Evolutionary conservation across 2,329 filamentous ascomycete species (phyloP).

Genomic region (Aspergillus texensis): DNA sequence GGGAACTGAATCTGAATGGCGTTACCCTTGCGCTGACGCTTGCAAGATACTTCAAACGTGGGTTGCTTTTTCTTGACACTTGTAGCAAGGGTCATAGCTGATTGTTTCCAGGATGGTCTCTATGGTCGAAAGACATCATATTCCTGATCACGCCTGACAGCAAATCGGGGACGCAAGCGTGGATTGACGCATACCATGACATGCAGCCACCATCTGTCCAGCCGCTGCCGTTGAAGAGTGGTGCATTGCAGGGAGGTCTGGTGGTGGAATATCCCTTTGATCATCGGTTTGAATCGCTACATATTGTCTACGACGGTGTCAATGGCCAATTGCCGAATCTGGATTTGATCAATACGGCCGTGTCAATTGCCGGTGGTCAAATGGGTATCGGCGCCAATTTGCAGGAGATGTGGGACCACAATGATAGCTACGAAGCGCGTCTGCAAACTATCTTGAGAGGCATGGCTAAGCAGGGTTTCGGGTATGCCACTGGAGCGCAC

Average conservation of each 20-base stretch:
- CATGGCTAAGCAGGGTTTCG: slow-evolving; percentile 89
- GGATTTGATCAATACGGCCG: slow-evolving; percentile 92
- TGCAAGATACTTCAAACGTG: slow-evolving; percentile 89
- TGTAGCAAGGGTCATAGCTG: slow-evolving; percentile 12
- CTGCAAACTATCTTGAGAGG: slow-evolving; percentile 87
- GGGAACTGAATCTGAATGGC: slow-evolving; percentile 79
- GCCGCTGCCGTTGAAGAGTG: slow-evolving; percentile 83
- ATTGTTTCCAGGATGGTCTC: slow-evolving; percentile 71
- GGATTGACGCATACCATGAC: slow-evolving; percentile 97
- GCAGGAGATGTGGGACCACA: slow-evolving; percentile 81
- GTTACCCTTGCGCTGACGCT: slow-evolving; percentile 84
- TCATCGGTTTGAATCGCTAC: slow-evolving; percentile 80
- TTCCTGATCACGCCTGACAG: slow-evolving; percentile 88
- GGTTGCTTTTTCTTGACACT: slow-evolving; percentile 20
- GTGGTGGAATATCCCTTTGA: slow-evolving; percentile 92
- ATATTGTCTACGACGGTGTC: slow-evolving; percentile 91
- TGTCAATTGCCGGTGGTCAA: slow-evolving; percentile 83
- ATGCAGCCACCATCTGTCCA: slow-evolving; percentile 73
- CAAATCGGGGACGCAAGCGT: slow-evolving; percentile 86
- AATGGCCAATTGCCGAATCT: slow-evolving; percentile 96
- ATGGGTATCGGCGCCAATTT: slow-evolving; percentile 85
- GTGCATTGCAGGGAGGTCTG: slow-evolving; percentile 86
- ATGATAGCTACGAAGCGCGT: slow-evolving; percentile 77
- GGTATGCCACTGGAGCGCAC: slow-evolving; percentile 86
- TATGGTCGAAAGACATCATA: slow-evolving; percentile 99